Percentiles rank a stretch among this genome's conserved stretches.
Evolutionary conservation across 2,329 filamentous ascomycete genomes (phyloP).

Genomic region (Amauroascus verrucosus): DNA sequence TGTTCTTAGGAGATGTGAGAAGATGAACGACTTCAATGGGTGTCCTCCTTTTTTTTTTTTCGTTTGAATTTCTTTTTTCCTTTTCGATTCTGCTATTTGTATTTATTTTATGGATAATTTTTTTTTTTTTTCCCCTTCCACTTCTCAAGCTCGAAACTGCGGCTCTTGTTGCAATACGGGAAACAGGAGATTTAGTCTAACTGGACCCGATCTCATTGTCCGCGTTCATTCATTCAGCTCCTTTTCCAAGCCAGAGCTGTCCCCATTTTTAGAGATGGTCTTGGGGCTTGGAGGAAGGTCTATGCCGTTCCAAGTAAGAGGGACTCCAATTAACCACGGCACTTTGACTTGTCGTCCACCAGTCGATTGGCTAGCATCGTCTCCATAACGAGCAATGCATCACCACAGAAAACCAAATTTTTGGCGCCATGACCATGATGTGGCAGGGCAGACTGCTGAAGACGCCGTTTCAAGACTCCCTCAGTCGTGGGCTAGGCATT

Average conservation of each 20-base stretch:
- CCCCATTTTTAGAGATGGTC: not conserved
- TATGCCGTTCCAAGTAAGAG: not conserved
- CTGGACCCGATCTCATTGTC: not conserved
- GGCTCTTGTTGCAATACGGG: not conserved
- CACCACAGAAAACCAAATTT: not conserved
- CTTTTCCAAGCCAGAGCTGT: too few species aligned
- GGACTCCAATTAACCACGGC: not conserved
- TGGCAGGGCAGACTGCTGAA: not conserved
- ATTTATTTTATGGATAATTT: not conserved
- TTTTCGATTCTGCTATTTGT: not conserved
- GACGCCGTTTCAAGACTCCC: not conserved
- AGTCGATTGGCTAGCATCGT: conserved; percentile 4
- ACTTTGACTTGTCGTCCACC: not conserved
- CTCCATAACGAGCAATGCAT: not conserved
- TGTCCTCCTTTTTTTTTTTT: not conserved
- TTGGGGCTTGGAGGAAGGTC: not conserved
- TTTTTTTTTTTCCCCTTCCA: not conserved
- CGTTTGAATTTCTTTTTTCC: not conserved
- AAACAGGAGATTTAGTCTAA: not conserved
- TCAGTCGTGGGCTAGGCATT: too few species aligned
- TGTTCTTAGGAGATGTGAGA: too few species aligned
- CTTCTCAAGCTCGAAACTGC: conserved; percentile 6
- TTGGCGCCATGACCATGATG: not conserved
- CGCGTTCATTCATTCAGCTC: not conserved
- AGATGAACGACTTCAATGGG: too few species aligned